These are phyloP conservation scores for Coprinellus aureogranulatus DNA, from an alignment of 768 basidiomycete genomes.

Conservation along the genomic window DNA sequence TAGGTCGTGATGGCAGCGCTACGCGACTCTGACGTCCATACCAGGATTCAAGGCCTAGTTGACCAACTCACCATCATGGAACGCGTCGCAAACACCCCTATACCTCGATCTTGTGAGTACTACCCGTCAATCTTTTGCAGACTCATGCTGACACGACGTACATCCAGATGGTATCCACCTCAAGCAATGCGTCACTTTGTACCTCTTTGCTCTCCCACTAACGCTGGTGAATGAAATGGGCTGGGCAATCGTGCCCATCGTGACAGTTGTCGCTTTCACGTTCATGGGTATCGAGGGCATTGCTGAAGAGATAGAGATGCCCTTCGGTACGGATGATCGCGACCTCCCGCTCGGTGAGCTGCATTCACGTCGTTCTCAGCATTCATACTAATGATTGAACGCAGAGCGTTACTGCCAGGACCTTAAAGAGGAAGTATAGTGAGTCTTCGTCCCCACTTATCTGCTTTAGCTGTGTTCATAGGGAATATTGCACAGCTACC, in stretches of 20 bases:
- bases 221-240: constrained; percentile 80
- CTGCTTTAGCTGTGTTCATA: background rate
- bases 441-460: constrained; percentile 28
- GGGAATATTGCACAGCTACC: constrained; percentile 44
- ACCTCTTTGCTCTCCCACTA: constrained; percentile 88
- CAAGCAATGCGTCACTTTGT: constrained; percentile 92
- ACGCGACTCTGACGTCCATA: background rate
- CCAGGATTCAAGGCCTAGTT: constrained; percentile 74
- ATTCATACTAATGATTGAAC: background rate
- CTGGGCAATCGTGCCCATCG: constrained; percentile 81
- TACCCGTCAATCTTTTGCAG: constrained; percentile 3
- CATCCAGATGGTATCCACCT: constrained; percentile 78
- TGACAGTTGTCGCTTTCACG: constrained; percentile 85
- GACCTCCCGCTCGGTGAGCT: constrained; percentile 73
- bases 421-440: constrained; percentile 83
- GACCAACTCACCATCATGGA: constrained; percentile 87
- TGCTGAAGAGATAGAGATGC: constrained; percentile 92
- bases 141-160: constrained; percentile 5
- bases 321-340: constrained; percentile 76
- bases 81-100: constrained; percentile 85
- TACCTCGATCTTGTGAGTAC: constrained; percentile 70
- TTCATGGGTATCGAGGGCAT: constrained; percentile 96
- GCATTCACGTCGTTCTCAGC: background rate
- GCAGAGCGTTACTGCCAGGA: constrained; percentile 83
- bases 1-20: background rate